Evolutionary conservation across 495 filamentous ascomycete genomes (phyloP), one percentile per base, ranked within the genome.

Genomic region (Penicillium coffeae): DNA sequence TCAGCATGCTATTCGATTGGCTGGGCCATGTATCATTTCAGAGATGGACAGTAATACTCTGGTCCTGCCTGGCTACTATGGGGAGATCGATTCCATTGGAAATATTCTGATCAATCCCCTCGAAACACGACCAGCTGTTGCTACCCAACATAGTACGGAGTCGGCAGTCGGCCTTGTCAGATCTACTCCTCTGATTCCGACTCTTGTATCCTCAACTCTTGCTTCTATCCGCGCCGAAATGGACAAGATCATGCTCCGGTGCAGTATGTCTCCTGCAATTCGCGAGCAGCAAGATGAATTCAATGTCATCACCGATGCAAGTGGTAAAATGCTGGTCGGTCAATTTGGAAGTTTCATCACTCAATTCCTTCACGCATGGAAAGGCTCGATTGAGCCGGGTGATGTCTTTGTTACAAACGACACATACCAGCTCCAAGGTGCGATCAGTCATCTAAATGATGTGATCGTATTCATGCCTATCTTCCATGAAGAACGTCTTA

Each of bases 261-360:
- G 71, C 48, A 73, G 72, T 16, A 78, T 78, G 73, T 75, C 70
- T 1, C 73, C 75, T 1, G 74, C 74, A 0, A 44, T 30, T 44
- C 65, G 74, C 22, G 75, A 78, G 42, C 73, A 78, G 32, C 75
- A 78, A 42, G 75, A 78, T 21, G 74, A 78, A 22, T 77, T 75
- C 58, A 77, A 77, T 34, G 72, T 78, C 21, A 78, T 77, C 44
- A 76, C 73, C 0, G 67, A 75, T 13, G 52, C 64, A 1, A 52
- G 62, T 0, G 74, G 75, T 1, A 66, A 74, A 35, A 78, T 78
- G 75, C 54, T 78, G 6, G 75, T 74, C 8, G 75, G 74, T 2
- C 74, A 78, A 42, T 74, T 77, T 21, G 75, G 75, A 8, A 74
- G 70, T 46, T 77, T 77, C 50, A 78, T 78, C 48, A 69, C 67